phyloP scores from a whole-genome alignment of 2,329 filamentous ascomycete species.

The Cladorrhinum sp. region DNA sequence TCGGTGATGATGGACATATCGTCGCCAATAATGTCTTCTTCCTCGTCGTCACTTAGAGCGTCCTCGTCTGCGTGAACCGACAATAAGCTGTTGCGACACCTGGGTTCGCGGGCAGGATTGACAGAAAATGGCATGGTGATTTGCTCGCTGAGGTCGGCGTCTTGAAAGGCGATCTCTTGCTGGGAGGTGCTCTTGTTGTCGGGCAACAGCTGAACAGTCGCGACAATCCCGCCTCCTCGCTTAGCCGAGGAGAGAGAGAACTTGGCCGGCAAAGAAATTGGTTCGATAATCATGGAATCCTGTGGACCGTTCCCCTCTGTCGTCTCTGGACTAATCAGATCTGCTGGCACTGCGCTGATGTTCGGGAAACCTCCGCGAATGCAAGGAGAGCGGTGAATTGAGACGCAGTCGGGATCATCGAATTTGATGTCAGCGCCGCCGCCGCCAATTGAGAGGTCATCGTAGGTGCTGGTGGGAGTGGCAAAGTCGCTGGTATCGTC shows the following conservation, averaged over 20 bases:
- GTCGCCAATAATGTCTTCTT: slow-evolving; percentile 18
- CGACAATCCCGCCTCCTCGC: neutral
- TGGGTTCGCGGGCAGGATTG: neutral
- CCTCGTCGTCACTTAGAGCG: neutral
- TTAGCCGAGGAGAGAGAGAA: neutral
- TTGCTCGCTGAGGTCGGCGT: neutral
- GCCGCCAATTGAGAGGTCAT: slow-evolving; percentile 1
- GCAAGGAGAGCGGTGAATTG: slow-evolving; percentile 15
- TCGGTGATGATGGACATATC: slow-evolving; percentile 24
- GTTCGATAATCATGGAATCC: neutral
- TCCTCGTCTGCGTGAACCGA: neutral
- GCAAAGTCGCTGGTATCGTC: slow-evolving; percentile 7
- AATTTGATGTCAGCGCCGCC: slow-evolving; percentile 7
- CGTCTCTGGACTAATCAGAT: neutral
- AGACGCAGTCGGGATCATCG: slow-evolving; percentile 22
- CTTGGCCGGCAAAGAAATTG: neutral
- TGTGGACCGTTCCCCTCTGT: neutral
- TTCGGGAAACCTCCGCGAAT: neutral
- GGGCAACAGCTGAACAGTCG: neutral
- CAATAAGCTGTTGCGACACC: neutral
- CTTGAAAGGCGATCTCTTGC: neutral
- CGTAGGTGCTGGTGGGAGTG: slow-evolving; percentile 3
- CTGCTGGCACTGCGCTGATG: neutral
- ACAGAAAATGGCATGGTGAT: neutral
- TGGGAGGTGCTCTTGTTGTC: neutral